These are phyloP conservation scores for Globisporangium viniferum DNA, from an alignment of 352 stramenopile genomes.

Conservation along the genomic window DNA sequence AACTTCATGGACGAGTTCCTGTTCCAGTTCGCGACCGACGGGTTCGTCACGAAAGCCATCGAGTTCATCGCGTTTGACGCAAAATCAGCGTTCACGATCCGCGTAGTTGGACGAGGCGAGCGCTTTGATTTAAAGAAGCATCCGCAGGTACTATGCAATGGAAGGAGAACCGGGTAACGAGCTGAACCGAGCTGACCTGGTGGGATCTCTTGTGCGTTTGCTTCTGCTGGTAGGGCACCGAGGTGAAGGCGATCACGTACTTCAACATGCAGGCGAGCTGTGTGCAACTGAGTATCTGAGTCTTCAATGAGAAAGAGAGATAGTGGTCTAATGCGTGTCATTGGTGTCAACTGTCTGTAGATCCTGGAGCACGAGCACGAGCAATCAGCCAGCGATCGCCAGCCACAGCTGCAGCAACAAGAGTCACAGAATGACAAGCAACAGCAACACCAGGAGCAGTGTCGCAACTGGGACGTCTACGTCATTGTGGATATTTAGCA, in stretches of 20 bases:
- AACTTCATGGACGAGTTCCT: constrained; percentile 5
- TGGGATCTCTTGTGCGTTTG: background rate
- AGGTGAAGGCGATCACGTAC: constrained; percentile 2
- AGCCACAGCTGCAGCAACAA: no score
- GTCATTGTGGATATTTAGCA: constrained; percentile 3
- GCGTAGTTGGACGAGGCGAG: background rate
- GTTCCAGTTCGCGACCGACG: background rate
- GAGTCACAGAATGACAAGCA: no score
- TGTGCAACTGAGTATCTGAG: no score
- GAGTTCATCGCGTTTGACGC: background rate
- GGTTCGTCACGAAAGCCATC: background rate
- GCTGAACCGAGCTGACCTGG: background rate
- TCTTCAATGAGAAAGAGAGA: no score
- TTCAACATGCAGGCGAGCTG: background rate
- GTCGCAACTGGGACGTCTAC: background rate
- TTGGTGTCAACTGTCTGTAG: background rate
- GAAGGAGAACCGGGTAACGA: background rate
- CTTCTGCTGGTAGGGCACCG: background rate
- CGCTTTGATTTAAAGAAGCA: background rate
- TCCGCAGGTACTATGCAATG: background rate
- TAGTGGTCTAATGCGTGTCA: background rate
- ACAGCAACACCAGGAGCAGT: background rate
- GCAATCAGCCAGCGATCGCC: background rate
- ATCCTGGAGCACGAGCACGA: constrained; percentile 7
- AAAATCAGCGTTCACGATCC: background rate